phyloP scores from a whole-genome alignment of 495 filamentous ascomycete genomes.

The Penicillium lividum region DNA sequence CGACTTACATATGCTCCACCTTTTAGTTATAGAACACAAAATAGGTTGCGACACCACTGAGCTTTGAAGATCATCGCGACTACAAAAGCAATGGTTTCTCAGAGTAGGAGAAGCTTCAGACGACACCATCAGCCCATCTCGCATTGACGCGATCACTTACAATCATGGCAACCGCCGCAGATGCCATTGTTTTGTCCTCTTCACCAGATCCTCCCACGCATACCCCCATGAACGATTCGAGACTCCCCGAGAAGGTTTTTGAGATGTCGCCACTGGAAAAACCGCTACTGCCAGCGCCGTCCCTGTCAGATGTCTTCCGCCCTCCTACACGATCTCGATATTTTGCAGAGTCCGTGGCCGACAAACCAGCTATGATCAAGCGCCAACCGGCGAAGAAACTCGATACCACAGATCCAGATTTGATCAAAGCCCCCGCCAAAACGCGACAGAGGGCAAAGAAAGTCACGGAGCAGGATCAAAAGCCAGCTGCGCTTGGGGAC shows the following conservation, averaged over 20 bases:
- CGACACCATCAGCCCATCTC: background rate
- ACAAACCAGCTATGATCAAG: conserved; percentile 16
- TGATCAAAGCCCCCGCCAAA: conserved; percentile 14
- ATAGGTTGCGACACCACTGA: background rate
- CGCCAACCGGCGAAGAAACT: conserved; percentile 13
- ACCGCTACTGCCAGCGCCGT: conserved; percentile 36
- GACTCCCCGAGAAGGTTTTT: conserved; percentile 16
- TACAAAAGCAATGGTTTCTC: background rate
- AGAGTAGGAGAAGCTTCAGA: background rate
- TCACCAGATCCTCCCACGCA: conserved; percentile 34
- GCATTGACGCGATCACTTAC: conserved; percentile 8
- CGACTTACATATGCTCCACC: background rate
- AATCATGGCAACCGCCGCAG: conserved; percentile 34
- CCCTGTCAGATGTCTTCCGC: conserved; percentile 38
- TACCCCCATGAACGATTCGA: conserved; percentile 19
- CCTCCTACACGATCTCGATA: conserved; percentile 31
- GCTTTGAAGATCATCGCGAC: background rate
- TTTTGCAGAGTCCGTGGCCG: conserved; percentile 22
- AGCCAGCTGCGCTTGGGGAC: conserved; percentile 2
- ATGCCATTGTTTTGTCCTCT: conserved; percentile 44
- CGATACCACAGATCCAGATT: background rate
- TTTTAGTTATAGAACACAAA: background rate
- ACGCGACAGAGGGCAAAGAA: conserved; percentile 23
- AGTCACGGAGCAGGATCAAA: conserved; percentile 10
- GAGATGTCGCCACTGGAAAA: conserved; percentile 19